phyloP scores from a whole-genome alignment of 2,329 filamentous ascomycete species.

The Sclerotinia borealis region DNA sequence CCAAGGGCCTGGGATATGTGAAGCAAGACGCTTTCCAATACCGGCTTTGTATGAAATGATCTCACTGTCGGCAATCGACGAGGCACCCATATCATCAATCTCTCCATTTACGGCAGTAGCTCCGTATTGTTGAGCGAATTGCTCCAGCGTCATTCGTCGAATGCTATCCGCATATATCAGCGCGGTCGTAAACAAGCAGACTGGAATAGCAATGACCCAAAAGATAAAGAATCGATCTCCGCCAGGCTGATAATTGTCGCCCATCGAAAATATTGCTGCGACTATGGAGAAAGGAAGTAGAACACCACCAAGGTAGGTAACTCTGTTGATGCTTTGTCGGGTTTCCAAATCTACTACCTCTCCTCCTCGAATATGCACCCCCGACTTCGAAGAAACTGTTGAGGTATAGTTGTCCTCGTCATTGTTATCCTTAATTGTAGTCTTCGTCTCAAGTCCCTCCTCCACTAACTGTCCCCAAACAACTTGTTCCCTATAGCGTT shows the following conservation, averaged over 20 bases:
- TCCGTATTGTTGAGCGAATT: background rate
- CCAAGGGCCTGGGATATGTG: background rate
- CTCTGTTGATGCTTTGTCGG: slow-evolving; percentile 4
- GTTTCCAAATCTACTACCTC: slow-evolving; percentile 1
- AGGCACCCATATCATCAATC: background rate
- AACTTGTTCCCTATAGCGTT: background rate
- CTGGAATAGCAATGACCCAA: slow-evolving; percentile 6
- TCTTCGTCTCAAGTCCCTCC: background rate
- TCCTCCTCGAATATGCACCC: background rate
- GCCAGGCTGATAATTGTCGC: background rate
- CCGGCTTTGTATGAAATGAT: background rate
- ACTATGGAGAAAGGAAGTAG: slow-evolving; percentile 6
- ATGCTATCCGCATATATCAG: slow-evolving; percentile 11
- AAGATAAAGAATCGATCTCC: slow-evolving; percentile 7
- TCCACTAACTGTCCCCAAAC: background rate
- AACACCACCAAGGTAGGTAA: slow-evolving; percentile 2
- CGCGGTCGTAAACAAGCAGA: background rate
- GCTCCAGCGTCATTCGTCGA: slow-evolving; percentile 7
- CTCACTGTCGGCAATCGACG: background rate
- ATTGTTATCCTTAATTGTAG: background rate
- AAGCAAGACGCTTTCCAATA: background rate
- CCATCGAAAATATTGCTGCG: slow-evolving; percentile 4
- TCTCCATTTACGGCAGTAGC: background rate
- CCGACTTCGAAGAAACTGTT: background rate
- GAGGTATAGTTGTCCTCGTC: background rate